A percentile compares a stretch with the other conserved stretches of the same genome.
phyloP scores from a whole-genome alignment of 768 basidiomycete genomes.

The Phlebiopsis gigantea region DNA sequence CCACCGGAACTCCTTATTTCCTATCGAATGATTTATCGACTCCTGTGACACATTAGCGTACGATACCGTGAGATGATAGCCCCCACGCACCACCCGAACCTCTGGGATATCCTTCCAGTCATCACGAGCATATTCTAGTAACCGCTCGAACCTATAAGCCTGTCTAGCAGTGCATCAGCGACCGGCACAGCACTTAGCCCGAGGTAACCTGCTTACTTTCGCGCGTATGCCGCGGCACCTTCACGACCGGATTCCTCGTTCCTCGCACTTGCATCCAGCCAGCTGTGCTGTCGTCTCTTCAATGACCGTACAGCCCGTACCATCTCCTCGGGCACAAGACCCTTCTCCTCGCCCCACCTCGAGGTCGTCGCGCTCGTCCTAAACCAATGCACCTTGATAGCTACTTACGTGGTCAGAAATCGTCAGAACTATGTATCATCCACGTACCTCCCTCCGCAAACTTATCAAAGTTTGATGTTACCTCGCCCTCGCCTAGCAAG shows the following conservation, averaged over 20 bases:
- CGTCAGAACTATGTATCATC: background rate
- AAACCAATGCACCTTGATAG: slow-evolving; percentile 5
- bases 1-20: too few species aligned
- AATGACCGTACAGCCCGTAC: background rate
- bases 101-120: too few species aligned
- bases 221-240: background rate
- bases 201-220: background rate
- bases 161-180: too few species aligned
- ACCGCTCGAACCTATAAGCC: too few species aligned
- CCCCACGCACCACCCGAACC: too few species aligned
- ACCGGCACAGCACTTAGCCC: too few species aligned
- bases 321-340: background rate
- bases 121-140: too few species aligned
- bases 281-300: background rate
- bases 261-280: background rate
- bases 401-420: background rate
- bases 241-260: background rate
- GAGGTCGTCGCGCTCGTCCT: background rate
- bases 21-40: too few species aligned
- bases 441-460: background rate
- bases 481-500: background rate
- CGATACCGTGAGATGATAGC: too few species aligned
- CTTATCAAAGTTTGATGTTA: background rate
- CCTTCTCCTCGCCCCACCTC: slow-evolving; percentile 3
- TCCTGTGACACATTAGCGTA: too few species aligned